Evolutionary conservation across 345 rosid genomes (phyloP).

Genomic region (Stellera chamaejasme): DNA sequence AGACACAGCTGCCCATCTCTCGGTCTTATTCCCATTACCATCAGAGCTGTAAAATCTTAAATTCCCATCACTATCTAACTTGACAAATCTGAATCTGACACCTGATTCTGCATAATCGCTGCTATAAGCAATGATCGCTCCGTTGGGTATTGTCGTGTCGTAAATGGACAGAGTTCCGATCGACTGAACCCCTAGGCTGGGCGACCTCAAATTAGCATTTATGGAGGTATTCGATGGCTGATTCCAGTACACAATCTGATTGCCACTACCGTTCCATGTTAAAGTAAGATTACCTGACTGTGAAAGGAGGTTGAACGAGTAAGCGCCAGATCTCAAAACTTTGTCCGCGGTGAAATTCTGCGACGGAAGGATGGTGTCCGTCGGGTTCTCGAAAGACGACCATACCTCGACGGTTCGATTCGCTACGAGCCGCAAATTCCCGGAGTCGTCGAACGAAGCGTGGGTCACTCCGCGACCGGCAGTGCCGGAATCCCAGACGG

Average conservation of each 20-base stretch:
- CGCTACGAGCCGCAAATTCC: slow-evolving; percentile 30
- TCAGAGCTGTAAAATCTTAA: slow-evolving; percentile 44
- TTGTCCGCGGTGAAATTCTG: slow-evolving; percentile 32
- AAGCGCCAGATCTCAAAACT: slow-evolving; percentile 33
- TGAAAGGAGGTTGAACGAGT: slow-evolving; percentile 31
- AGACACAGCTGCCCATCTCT: slow-evolving; percentile 46
- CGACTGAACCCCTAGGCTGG: slow-evolving; percentile 32
- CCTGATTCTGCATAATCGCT: slow-evolving; percentile 49
- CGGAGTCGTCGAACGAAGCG: slow-evolving; percentile 42
- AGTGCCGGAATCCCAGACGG: slow-evolving; percentile 49
- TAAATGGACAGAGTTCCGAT: slow-evolving; percentile 37
- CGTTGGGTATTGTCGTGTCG: slow-evolving; percentile 22
- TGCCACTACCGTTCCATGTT: slow-evolving; percentile 35
- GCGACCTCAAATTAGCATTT: slow-evolving; percentile 30
- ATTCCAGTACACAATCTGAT: slow-evolving; percentile 30
- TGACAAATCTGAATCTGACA: slow-evolving; percentile 44
- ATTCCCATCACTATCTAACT: slow-evolving; percentile 53
- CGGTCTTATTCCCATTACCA: slow-evolving; percentile 15
- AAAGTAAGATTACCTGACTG: slow-evolving; percentile 37
- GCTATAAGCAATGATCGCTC: slow-evolving; percentile 32
- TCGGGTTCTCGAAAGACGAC: slow-evolving; percentile 57
- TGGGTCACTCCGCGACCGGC: slow-evolving; percentile 31
- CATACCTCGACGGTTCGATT: slow-evolving; percentile 21
- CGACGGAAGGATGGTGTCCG: slow-evolving; percentile 33
- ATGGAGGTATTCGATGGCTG: slow-evolving; percentile 40